phyloP scores from a whole-genome alignment of 345 rosid species.

The Eucalyptus curtisii region DNA sequence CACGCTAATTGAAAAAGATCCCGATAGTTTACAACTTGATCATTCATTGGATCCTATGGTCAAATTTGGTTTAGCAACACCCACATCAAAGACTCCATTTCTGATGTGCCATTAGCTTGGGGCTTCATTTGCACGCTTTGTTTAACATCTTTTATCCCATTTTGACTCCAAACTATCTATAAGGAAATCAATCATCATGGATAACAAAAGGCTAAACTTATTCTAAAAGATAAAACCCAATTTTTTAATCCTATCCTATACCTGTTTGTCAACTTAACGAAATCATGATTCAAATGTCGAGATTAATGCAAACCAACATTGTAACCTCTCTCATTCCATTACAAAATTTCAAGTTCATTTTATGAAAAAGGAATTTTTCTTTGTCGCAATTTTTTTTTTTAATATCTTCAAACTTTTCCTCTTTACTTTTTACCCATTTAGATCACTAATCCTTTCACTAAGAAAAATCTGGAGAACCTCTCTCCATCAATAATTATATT shows the following conservation, averaged over 20 bases:
- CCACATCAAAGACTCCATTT: not conserved
- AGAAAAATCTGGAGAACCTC: not conserved
- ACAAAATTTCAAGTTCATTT: not conserved
- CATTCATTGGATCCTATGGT: not conserved
- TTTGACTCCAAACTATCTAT: not conserved
- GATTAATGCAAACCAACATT: not conserved
- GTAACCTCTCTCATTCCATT: not conserved
- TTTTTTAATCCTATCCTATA: not conserved
- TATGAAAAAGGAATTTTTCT: not conserved
- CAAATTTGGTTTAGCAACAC: not conserved
- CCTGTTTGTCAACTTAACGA: not conserved
- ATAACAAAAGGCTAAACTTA: not conserved
- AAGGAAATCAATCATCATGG: not conserved
- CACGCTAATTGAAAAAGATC: not conserved
- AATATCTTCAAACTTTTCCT: not conserved
- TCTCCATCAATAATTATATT: not conserved
- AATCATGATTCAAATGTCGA: not conserved
- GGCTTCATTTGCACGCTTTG: not conserved
- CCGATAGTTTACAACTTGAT: not conserved
- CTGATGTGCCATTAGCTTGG: not conserved
- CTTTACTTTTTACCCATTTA: not conserved
- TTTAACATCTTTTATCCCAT: not conserved
- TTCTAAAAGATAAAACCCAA: not conserved
- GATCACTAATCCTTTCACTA: not conserved
- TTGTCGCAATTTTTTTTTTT: not conserved